These are phyloP conservation scores for Sindora glabra DNA, from an alignment of 306 rosid species.

Conservation along the genomic window DNA sequence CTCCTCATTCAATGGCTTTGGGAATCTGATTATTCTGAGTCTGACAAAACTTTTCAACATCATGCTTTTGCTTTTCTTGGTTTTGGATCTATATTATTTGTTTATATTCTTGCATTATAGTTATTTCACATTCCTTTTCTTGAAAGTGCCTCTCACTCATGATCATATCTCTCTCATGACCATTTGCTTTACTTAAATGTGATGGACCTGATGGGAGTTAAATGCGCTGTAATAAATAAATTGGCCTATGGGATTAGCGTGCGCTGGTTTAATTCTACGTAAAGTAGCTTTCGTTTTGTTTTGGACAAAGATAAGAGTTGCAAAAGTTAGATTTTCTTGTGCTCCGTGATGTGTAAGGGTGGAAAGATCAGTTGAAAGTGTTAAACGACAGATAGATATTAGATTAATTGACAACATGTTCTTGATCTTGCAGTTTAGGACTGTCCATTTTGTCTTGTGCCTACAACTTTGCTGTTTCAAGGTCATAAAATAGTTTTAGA, in stretches of 20 bases:
- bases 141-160: conserved; percentile 13
- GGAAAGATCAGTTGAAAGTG: conserved; percentile 25
- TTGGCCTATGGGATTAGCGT: conserved; percentile 19
- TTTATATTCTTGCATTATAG: conserved; percentile 3
- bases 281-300: conserved; percentile 3
- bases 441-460: conserved; percentile 27
- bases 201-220: conserved; percentile 22
- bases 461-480: conserved; percentile 17
- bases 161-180: conserved; percentile 16
- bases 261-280: conserved; percentile 17
- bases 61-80: conserved; percentile 20
- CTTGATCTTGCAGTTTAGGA: conserved; percentile 49
- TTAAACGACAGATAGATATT: conserved; percentile 17
- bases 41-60: conserved; percentile 14
- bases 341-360: conserved; percentile 47
- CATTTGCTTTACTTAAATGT: neutral
- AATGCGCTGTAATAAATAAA: conserved; percentile 3
- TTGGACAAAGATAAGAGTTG: conserved; percentile 22
- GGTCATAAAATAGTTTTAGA: conserved; percentile 4
- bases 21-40: neutral
- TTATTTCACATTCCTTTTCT: conserved; percentile 9
- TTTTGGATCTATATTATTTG: conserved; percentile 27
- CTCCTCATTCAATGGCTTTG: conserved; percentile 43
- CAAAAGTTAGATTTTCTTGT: conserved; percentile 45
- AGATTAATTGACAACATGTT: conserved; percentile 24